Conservation (phyloP, 345 rosid genomes). For the Kandelia obovata region DNA sequence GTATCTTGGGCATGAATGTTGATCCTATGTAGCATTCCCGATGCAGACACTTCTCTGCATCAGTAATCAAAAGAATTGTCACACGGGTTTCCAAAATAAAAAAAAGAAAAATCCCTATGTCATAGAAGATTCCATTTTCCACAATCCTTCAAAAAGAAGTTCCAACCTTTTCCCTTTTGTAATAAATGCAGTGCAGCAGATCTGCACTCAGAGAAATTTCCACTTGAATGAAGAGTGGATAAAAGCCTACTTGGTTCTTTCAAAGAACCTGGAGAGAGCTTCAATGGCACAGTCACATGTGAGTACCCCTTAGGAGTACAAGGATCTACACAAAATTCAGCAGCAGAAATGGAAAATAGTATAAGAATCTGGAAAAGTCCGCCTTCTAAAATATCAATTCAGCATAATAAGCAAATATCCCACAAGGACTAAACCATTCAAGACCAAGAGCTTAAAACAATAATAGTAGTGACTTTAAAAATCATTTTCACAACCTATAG, state of each 20-base stretch:
- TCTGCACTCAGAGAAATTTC: slow-evolving; percentile 90
- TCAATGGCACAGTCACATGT: slow-evolving; percentile 23
- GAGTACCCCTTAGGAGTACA: slow-evolving; percentile 82
- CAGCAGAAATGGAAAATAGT: slow-evolving; percentile 32
- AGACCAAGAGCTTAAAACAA: not conserved
- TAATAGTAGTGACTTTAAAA: not conserved
- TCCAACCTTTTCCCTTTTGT: slow-evolving; percentile 73
- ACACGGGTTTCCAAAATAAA: slow-evolving; percentile 10
- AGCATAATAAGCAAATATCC: too few relatives aligned
- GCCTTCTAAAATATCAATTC: too few relatives aligned
- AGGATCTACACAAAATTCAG: slow-evolving; percentile 56
- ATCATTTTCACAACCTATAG: not conserved
- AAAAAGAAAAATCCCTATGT: not conserved
- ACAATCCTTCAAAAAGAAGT: not conserved
- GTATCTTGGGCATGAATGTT: slow-evolving; percentile 69
- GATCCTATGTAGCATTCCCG: slow-evolving; percentile 70
- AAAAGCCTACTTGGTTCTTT: slow-evolving; percentile 32
- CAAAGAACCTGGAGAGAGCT: slow-evolving; percentile 38
- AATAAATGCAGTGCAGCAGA: slow-evolving; percentile 57
- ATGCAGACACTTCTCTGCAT: slow-evolving; percentile 66
- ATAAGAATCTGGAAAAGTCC: not conserved
- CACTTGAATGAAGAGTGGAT: slow-evolving; percentile 49
- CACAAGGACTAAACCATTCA: not conserved
- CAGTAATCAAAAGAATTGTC: slow-evolving; percentile 3
- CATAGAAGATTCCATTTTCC: not conserved